Base-by-base conservation (phyloP, 225 moss, liverwort and hornwort genomes). In the Pseudoscleropodium purum region DNA sequence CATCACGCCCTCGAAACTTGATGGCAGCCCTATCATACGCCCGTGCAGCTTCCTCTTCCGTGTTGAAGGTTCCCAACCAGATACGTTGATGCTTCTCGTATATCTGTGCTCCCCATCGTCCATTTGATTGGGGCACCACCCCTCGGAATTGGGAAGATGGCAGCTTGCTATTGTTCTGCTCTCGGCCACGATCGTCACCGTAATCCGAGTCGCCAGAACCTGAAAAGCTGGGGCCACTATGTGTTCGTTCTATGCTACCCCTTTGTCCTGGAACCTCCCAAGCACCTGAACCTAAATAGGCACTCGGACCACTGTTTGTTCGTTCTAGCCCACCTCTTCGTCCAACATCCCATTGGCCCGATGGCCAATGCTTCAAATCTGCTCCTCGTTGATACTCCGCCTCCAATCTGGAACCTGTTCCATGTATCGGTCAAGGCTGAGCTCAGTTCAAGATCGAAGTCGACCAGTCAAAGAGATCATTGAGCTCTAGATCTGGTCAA, bases 81-180 rank as follows among this genome's bases (percentile, higher is more conserved):
- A 99, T 97, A 34, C 99, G 95, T 77, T 99, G 99, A 81, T 99
- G 99, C 89, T 99, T 99, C 89, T 99, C 99, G 88, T 99, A 99
- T 90, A 99, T 99, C 90, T 99, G 99, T 61, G 97, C 97, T 68
- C 99, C 99, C 99, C 99, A 99, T 79, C 99, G 92, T 84, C 99
- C 99, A 81, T 99, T 99, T 15, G 99, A 97, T 87, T 99, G 99
- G 20, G 99, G 99, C 68, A 99, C 99, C 39, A 99, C 99, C 86
- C 99, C 99, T 43, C 99, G 99, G 86, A 96, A 99, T 65, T 99
- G 99, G 19, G 99, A 99, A 37, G 99, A 99, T 47, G 99, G 96
- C 74, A 97, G 90, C 90, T 97, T 99, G 91, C 95, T 96, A 51
- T 91, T 94, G 59, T 95, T 95, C 39, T 93, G 88, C 64, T 94